phyloP scores from a whole-genome alignment of 2,329 filamentous ascomycete genomes.

The Colletotrichum theobromicola region DNA sequence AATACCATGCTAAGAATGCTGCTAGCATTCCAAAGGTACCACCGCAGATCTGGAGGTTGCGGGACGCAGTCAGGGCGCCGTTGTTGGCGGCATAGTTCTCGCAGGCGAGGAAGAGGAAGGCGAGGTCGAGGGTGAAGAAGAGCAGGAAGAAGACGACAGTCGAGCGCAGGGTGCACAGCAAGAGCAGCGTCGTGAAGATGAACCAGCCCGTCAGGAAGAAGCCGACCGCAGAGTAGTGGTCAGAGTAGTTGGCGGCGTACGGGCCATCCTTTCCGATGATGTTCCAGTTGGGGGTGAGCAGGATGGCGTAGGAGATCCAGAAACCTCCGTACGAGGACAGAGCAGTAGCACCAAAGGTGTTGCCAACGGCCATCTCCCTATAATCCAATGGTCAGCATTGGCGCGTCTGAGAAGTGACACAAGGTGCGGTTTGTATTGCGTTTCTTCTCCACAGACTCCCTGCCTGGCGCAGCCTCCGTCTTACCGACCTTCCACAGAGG shows the following conservation, averaged over 20 bases:
- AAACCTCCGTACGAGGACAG: conserved; percentile 84
- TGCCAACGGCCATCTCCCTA: conserved; percentile 87
- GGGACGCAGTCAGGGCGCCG: conserved; percentile 48
- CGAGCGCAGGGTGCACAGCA: conserved; percentile 77
- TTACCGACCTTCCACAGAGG: neutral
- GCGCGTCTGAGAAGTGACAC: neutral
- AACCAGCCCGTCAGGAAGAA: conserved; percentile 83
- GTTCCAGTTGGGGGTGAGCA: conserved; percentile 71
- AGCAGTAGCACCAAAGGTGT: conserved; percentile 85
- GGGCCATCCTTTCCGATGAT: conserved; percentile 52
- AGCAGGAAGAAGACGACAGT: conserved; percentile 80
- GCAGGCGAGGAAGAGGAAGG: conserved; percentile 75
- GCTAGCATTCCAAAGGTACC: conserved; percentile 82
- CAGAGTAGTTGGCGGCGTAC: conserved; percentile 49
- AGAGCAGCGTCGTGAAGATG: conserved; percentile 80
- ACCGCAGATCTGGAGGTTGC: conserved; percentile 69
- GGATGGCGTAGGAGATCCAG: conserved; percentile 79
- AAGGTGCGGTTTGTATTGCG: neutral
- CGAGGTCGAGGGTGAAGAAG: conserved; percentile 78
- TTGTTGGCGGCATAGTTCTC: conserved; percentile 63
- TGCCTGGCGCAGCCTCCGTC: neutral
- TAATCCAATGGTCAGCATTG: conserved; percentile 6
- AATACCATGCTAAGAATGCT: conserved; percentile 87
- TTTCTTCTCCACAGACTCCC: neutral
- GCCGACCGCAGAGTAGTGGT: conserved; percentile 67